Percentiles rank a stretch among this genome's conserved stretches.
Conservation (phyloP, 2,329 filamentous ascomycete genomes). For the Penicillium sp. region DNA sequence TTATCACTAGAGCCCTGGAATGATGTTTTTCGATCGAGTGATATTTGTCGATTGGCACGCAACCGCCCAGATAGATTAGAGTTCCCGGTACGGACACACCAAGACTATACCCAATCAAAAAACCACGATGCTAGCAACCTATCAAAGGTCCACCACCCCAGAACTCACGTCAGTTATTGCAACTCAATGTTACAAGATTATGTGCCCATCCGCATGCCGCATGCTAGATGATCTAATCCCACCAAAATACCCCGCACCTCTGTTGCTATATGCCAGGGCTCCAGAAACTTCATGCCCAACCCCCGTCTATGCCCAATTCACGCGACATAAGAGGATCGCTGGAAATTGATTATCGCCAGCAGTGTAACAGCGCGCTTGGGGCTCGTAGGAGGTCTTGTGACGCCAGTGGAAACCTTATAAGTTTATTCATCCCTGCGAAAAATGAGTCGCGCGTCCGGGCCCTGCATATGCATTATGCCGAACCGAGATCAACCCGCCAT, state of each 20-base stretch:
- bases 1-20: not conserved
- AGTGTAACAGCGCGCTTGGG: not conserved
- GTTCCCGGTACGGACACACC: not conserved
- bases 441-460: not conserved
- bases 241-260: not conserved
- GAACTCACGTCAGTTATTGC: not conserved
- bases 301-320: not conserved
- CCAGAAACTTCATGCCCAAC: not conserved
- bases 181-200: not conserved
- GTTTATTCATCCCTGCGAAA: not conserved
- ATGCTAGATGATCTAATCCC: not conserved
- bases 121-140: not conserved
- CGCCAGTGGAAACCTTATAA: not conserved
- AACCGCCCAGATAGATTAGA: not conserved
- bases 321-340: not conserved
- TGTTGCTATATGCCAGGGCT: not conserved
- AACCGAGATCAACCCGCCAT: not conserved
- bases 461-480: conserved; percentile 1
- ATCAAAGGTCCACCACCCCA: not conserved
- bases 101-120: not conserved
- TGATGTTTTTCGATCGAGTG: not conserved
- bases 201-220: not conserved
- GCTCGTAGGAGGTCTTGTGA: not conserved
- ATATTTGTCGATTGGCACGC: not conserved
- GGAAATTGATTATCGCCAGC: not conserved